Evolutionary conservation across 805 yeast genomes (phyloP), one percentile per base, ranked within the genome.

Genomic region (Metschnikowia kunwiensis): DNA sequence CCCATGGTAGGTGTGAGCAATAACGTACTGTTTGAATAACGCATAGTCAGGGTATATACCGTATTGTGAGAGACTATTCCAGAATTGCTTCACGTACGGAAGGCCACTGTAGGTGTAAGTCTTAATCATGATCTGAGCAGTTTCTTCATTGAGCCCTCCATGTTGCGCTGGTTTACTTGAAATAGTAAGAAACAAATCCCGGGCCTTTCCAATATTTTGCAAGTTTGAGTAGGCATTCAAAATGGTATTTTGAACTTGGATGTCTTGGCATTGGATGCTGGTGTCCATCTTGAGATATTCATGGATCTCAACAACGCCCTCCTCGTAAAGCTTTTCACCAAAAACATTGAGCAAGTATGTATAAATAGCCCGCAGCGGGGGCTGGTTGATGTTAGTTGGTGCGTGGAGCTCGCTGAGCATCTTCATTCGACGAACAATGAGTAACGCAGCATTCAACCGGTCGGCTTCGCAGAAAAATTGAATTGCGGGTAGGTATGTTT

Each of bases 1-100:
- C 7, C 82, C 87, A 51, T 78, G 78, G 47, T 80, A 80, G 42
- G 84, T 81, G 53, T 82, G 80, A 0, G 87, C 85, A 38, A 82
- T 74, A 22, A 85, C 56, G 48, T 75, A 80, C 53, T 82, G 86
- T 26, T 68, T 70, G 51, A 71, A 73, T 22, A 80, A 68, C 7
- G 67, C 67, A 23, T 70, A 58, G 40, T 74, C 70, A 0, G 86
- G 85, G 9, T 65, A 45, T 5, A 84, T 57, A 0, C 72, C 74
- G 47, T 68, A 77, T 25, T 63, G 63, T 1, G 81, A 72, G 17
- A 84, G 54, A 39, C 73, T 73, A 35, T 72, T 67, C 82, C 87
- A 85, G 27, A 82, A 74, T 27, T 72, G 65, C 39, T 72, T 74
- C 6, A 80, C 85, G 35, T 77, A 76, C 4, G 68, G 65, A 34